Conservation (phyloP, 192 early-diverging fungal species). For the Linnemannia elongata region DNA sequence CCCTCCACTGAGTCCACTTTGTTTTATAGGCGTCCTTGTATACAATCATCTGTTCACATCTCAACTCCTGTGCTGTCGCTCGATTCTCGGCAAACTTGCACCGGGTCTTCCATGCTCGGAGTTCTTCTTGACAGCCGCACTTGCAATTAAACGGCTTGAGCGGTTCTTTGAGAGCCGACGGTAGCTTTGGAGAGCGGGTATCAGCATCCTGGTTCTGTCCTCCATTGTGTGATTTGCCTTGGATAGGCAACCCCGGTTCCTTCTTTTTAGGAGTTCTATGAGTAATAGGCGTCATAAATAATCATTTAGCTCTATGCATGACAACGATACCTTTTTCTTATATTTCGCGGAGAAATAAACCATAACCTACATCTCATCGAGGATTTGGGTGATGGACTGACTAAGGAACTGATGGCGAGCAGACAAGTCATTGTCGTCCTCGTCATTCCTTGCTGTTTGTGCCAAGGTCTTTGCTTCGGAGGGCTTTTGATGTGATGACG, state of each 20-base stretch:
- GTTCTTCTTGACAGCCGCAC: constrained; percentile 40
- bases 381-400: constrained; percentile 34
- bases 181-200: neutral
- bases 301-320: neutral
- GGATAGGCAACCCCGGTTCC: constrained; percentile 24
- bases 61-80: constrained; percentile 16
- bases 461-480: neutral
- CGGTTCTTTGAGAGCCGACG: constrained; percentile 20
- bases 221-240: constrained; percentile 10
- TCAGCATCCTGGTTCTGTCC: neutral
- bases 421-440: neutral
- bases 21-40: constrained; percentile 22
- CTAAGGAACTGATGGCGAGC: constrained; percentile 16
- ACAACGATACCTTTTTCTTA: neutral
- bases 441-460: neutral
- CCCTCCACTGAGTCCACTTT: constrained; percentile 39
- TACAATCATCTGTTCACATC: constrained; percentile 7
- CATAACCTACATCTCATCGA: constrained; percentile 29
- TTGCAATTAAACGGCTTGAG: constrained; percentile 4
- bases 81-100: constrained; percentile 36
- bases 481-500: neutral
- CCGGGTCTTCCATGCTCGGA: constrained; percentile 22
- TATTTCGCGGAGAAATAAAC: neutral
- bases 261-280: neutral
- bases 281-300: neutral